phyloP scores from a whole-genome alignment of 164 flowering plant species.

The Protea cynaroides region DNA sequence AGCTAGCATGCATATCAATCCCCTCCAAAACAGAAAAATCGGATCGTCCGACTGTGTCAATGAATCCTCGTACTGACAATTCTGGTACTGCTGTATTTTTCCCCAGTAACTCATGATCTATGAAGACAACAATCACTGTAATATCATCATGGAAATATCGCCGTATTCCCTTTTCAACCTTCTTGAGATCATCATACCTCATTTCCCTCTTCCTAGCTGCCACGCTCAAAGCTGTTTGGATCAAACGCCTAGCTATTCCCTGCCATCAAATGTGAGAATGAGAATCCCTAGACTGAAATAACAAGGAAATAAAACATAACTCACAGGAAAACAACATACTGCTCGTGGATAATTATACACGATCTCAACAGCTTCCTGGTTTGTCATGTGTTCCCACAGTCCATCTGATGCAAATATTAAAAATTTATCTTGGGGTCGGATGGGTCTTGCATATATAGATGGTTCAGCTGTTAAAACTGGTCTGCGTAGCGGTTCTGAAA shows the following conservation, averaged over 20 bases:
- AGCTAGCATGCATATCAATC: constrained; percentile 14
- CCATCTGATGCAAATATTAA: constrained; percentile 92
- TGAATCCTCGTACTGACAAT: constrained; percentile 46
- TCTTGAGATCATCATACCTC: constrained; percentile 48
- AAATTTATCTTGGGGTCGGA: constrained; percentile 56
- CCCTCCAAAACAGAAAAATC: constrained; percentile 35
- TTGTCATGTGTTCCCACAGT: constrained; percentile 75
- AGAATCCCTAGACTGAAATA: neutral
- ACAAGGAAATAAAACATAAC: neutral
- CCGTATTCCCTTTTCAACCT: constrained; percentile 42
- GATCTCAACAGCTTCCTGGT: constrained; percentile 67
- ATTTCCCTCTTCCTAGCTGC: constrained; percentile 55
- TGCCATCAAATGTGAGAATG: constrained; percentile 13
- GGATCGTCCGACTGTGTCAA: constrained; percentile 42
- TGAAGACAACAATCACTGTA: constrained; percentile 61
- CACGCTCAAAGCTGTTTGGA: constrained; percentile 40
- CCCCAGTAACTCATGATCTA: constrained; percentile 50
- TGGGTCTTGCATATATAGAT: constrained; percentile 29
- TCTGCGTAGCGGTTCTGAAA: constrained; percentile 45
- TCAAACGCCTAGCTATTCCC: constrained; percentile 77
- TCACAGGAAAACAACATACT: constrained; percentile 29
- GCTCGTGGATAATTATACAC: constrained; percentile 49
- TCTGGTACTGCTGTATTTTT: constrained; percentile 24
- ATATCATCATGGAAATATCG: constrained; percentile 76
- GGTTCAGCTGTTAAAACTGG: constrained; percentile 78